Conservation (phyloP, 2,329 filamentous ascomycete species). For the Rutstroemia sydowiana region DNA sequence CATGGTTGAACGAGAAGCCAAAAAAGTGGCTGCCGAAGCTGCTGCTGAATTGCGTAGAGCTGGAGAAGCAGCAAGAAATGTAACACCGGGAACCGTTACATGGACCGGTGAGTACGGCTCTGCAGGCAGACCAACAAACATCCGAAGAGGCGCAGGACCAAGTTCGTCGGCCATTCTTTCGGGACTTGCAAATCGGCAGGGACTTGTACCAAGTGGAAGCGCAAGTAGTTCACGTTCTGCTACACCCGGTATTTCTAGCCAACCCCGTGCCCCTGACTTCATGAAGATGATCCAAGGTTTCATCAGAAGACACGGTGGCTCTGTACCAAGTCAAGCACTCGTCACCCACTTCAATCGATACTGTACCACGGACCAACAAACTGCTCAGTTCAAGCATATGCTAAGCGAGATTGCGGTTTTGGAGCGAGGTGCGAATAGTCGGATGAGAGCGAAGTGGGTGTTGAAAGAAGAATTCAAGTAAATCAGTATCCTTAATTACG, state of each 20-base stretch:
- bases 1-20: slow-evolving; percentile 76
- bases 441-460: slow-evolving; percentile 29
- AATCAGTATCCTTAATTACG: background rate
- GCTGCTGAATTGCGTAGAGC: slow-evolving; percentile 68
- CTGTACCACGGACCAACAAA: slow-evolving; percentile 61
- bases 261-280: slow-evolving; percentile 53
- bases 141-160: slow-evolving; percentile 41
- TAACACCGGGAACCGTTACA: slow-evolving; percentile 79
- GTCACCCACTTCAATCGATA: slow-evolving; percentile 85
- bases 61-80: slow-evolving; percentile 60
- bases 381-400: slow-evolving; percentile 74
- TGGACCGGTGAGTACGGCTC: slow-evolving; percentile 86
- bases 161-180: slow-evolving; percentile 49
- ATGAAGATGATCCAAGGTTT: slow-evolving; percentile 69
- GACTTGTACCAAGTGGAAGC: slow-evolving; percentile 31
- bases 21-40: slow-evolving; percentile 69
- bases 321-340: slow-evolving; percentile 74
- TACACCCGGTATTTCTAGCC: slow-evolving; percentile 34
- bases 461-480: slow-evolving; percentile 30
- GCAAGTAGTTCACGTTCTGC: slow-evolving; percentile 40
- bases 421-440: slow-evolving; percentile 34
- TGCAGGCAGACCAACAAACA: slow-evolving; percentile 57
- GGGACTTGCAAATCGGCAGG: slow-evolving; percentile 50
- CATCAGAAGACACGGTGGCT: slow-evolving; percentile 68
- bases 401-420: slow-evolving; percentile 69